Conservation (phyloP, 768 basidiomycete genomes). For the Gymnopilus junonius region DNA sequence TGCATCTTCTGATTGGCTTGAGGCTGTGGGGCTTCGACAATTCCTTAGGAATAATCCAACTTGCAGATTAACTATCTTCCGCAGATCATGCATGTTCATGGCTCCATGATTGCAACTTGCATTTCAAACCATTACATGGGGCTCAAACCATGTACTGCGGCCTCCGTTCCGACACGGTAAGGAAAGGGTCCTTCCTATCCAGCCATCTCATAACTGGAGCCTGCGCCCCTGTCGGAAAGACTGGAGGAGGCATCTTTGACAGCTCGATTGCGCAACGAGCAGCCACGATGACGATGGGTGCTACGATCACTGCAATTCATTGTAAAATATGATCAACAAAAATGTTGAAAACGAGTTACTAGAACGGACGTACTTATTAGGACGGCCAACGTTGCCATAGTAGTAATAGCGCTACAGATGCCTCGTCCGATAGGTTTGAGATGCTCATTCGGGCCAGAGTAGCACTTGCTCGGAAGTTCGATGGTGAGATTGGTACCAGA, state of each 20-base stretch:
- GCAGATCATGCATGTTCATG: no score
- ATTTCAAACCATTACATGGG: no score
- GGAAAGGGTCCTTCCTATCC: conserved; percentile 31
- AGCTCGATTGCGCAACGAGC: conserved; percentile 29
- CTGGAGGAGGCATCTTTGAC: conserved; percentile 33
- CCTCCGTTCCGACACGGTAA: conserved; percentile 17
- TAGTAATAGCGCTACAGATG: conserved; percentile 28
- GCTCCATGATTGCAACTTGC: no score
- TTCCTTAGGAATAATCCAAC: no score
- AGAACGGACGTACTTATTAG: conserved; percentile 25
- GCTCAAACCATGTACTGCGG: conserved; percentile 10
- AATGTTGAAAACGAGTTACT: background rate
- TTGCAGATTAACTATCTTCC: no score
- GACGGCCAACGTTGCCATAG: conserved; percentile 32
- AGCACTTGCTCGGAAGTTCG: conserved; percentile 31
- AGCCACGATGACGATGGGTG: conserved; percentile 26
- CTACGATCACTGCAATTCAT: conserved; percentile 27
- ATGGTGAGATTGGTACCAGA: conserved; percentile 29
- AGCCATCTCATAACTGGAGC: conserved; percentile 36
- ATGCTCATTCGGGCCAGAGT: conserved; percentile 25
- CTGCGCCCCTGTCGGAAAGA: conserved; percentile 30
- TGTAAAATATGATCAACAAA: background rate
- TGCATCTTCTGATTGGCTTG: no score
- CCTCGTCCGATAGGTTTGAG: conserved; percentile 26
- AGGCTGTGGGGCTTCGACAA: no score